Evolutionary conservation across 306 rosid genomes (phyloP).

Genomic region (Rosa multiflora): DNA sequence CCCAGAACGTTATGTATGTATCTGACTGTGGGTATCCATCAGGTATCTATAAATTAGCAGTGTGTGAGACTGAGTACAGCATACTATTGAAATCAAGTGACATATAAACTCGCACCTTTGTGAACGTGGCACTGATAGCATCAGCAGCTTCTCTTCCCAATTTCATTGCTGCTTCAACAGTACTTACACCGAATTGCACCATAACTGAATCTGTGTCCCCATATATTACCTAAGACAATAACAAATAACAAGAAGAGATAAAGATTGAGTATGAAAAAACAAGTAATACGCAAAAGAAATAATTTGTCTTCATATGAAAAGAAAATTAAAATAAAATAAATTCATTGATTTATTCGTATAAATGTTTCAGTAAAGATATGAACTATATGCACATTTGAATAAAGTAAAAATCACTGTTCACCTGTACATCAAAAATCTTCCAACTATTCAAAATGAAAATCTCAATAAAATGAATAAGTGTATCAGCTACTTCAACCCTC

Average conservation of each 20-base stretch:
- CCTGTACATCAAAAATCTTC: background rate
- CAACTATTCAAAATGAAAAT: background rate
- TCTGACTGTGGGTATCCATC: background rate
- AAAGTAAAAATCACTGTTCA: background rate
- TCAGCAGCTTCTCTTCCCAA: constrained; percentile 98
- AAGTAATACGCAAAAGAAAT: background rate
- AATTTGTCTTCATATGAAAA: background rate
- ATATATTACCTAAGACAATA: constrained; percentile 70
- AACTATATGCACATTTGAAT: background rate
- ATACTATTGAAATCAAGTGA: background rate
- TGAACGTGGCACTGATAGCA: constrained; percentile 78
- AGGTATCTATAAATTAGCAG: background rate
- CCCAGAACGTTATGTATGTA: background rate
- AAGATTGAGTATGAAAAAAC: background rate
- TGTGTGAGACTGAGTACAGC: background rate
- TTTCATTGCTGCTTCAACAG: constrained; percentile 78
- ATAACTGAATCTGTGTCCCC: constrained; percentile 98
- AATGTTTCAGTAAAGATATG: background rate
- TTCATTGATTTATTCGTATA: background rate
- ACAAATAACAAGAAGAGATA: background rate
- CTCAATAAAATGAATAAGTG: background rate
- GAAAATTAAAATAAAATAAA: background rate
- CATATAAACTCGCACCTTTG: constrained; percentile 44
- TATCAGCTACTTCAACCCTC: background rate
- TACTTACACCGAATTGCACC: constrained; percentile 91